phyloP scores from a whole-genome alignment of 192 early-diverging fungal genomes.

The Podila minutissima region DNA sequence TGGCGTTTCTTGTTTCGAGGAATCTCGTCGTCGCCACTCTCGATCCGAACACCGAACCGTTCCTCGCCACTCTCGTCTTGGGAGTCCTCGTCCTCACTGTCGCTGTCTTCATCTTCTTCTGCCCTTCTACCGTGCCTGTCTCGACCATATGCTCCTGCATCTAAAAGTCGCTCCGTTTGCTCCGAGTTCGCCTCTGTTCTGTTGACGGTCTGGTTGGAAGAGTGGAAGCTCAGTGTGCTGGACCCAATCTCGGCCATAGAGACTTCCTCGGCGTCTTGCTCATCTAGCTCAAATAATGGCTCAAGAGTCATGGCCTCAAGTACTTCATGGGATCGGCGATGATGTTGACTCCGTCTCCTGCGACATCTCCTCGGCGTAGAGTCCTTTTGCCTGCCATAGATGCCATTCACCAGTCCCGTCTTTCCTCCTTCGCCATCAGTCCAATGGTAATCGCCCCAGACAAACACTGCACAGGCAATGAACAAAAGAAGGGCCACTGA shows the following conservation, averaged over 20 bases:
- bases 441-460: conserved; percentile 51
- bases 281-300: conserved; percentile 44
- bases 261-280: conserved; percentile 37
- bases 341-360: conserved; percentile 5
- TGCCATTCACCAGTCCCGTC: conserved; percentile 36
- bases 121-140: not conserved
- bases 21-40: conserved; percentile 42
- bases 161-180: not conserved
- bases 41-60: conserved; percentile 47
- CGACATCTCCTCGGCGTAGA: not conserved
- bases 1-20: conserved; percentile 30
- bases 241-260: conserved; percentile 30
- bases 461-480: conserved; percentile 32
- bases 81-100: conserved; percentile 5
- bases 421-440: conserved; percentile 50
- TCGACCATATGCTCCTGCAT: not conserved
- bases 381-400: conserved; percentile 16
- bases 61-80: conserved; percentile 32
- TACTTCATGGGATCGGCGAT: conserved; percentile 41
- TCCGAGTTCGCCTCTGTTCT: not conserved
- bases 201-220: not conserved
- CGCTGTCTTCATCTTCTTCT: not conserved
- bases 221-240: not conserved
- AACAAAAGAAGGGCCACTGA: conserved; percentile 9
- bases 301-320: conserved; percentile 41